phyloP scores from a whole-genome alignment of 108 stramenopile species.

The Skeletonema potamos region DNA sequence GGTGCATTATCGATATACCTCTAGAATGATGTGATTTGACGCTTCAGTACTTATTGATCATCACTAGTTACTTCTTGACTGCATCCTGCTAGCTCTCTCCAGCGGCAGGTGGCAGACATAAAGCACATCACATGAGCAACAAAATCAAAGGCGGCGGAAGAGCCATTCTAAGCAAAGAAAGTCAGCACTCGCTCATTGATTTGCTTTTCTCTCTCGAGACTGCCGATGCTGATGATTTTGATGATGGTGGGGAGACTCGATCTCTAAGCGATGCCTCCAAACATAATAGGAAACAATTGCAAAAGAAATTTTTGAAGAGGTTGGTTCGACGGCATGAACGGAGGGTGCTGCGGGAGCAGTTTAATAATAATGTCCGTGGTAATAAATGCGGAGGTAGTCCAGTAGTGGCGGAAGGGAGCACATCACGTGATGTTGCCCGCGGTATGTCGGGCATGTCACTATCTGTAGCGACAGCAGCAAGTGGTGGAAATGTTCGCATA shows the following conservation, averaged over 20 bases:
- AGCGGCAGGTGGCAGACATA: background rate
- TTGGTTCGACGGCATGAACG: conserved; percentile 38
- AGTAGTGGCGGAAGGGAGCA: background rate
- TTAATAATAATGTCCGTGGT: background rate
- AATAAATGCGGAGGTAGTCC: too few relatives aligned
- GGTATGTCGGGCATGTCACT: background rate
- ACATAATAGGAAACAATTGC: conserved; percentile 34
- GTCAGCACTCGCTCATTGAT: conserved; percentile 43
- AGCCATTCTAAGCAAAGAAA: conserved; percentile 47
- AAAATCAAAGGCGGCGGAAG: conserved; percentile 66
- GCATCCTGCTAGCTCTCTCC: too few relatives aligned
- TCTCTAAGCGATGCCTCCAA: conserved; percentile 11
- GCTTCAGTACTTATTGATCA: too few relatives aligned
- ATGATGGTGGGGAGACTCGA: background rate
- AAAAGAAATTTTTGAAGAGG: conserved; percentile 38
- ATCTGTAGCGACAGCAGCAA: background rate
- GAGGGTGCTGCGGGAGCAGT: conserved; percentile 4
- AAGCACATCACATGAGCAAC: conserved; percentile 5
- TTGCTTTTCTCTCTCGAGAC: conserved; percentile 32
- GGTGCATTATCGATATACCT: too few relatives aligned
- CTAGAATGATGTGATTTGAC: too few relatives aligned
- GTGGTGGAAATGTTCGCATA: conserved; percentile 45
- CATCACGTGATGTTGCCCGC: background rate
- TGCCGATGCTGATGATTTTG: conserved; percentile 9
- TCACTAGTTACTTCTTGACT: too few relatives aligned